A percentile compares a stretch with the other conserved stretches of the same genome.
Conservation (phyloP, 768 basidiomycete genomes). For the Mycena alexandri region DNA sequence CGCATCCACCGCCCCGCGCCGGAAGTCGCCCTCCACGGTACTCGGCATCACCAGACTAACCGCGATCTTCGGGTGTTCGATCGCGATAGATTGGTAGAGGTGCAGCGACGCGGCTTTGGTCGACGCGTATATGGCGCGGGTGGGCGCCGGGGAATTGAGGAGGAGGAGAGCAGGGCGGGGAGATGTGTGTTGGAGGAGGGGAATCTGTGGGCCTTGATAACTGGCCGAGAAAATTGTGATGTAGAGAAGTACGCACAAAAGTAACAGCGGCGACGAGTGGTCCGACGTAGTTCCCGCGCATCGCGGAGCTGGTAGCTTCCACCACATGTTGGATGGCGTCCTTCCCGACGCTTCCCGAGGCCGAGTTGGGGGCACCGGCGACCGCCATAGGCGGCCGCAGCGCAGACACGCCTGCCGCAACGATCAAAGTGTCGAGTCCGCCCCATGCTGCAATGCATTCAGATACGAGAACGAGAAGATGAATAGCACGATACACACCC, state of each 20-base stretch:
- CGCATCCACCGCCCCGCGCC: no score
- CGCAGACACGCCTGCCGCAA: constrained; percentile 88
- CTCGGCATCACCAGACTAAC: constrained; percentile 76
- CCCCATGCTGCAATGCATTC: constrained; percentile 71
- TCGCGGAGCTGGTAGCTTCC: constrained; percentile 68
- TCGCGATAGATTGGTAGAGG: constrained; percentile 83
- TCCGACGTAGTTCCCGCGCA: constrained; percentile 75
- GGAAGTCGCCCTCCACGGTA: constrained; percentile 83
- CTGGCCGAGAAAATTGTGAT: no score
- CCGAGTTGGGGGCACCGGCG: constrained; percentile 60
- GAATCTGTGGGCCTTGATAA: constrained; percentile 65
- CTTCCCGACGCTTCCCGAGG: constrained; percentile 44
- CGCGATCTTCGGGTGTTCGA: constrained; percentile 78
- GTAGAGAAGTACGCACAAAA: constrained; percentile 68
- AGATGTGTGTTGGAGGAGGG: constrained; percentile 76
- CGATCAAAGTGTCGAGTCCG: constrained; percentile 85
- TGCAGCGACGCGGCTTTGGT: constrained; percentile 85
- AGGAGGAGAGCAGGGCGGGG: constrained; percentile 80
- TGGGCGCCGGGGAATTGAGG: constrained; percentile 88
- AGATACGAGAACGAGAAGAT: not conserved
- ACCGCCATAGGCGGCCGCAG: constrained; percentile 80
- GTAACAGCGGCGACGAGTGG: constrained; percentile 78
- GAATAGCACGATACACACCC: constrained; percentile 56
- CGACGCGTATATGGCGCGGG: constrained; percentile 85
- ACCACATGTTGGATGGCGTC: constrained; percentile 73